Evolutionary conservation across 2,329 filamentous ascomycete species (phyloP).

Genomic region (Aureobasidium sp.): DNA sequence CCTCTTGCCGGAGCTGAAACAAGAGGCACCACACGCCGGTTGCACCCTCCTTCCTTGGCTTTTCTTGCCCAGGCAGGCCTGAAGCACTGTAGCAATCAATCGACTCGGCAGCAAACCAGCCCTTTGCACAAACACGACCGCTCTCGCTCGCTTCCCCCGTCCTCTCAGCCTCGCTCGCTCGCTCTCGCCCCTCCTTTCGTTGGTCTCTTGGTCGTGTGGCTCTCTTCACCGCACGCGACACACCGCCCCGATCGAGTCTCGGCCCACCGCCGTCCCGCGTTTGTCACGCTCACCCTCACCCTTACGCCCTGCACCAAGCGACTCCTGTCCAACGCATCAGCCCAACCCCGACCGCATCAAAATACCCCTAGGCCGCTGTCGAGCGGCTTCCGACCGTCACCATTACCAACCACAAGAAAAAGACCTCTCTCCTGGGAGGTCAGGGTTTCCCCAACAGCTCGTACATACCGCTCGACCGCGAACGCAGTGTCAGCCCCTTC

Average conservation of each 20-base stretch:
- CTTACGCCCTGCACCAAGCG: not conserved
- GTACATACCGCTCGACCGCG: constrained; percentile 43
- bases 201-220: constrained; percentile 1
- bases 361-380: constrained; percentile 1
- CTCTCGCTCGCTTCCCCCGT: not conserved
- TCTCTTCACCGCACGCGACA: constrained; percentile 1
- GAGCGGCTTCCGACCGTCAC: constrained; percentile 28
- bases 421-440: constrained; percentile 50
- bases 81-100: not conserved
- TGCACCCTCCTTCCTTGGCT: not conserved
- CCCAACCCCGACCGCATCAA: not conserved
- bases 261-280: not conserved
- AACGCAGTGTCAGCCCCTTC: constrained; percentile 34
- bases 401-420: constrained; percentile 48
- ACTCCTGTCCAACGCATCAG: constrained; percentile 3
- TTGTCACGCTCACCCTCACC: constrained; percentile 1
- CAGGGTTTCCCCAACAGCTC: constrained; percentile 17
- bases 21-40: not conserved
- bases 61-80: not conserved
- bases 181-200: not conserved
- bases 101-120: not conserved
- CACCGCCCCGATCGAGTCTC: not conserved
- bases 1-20: not conserved
- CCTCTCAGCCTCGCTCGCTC: not conserved
- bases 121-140: not conserved